Conservation (phyloP, 768 basidiomycete genomes). For the Flagelloscypha sp. region DNA sequence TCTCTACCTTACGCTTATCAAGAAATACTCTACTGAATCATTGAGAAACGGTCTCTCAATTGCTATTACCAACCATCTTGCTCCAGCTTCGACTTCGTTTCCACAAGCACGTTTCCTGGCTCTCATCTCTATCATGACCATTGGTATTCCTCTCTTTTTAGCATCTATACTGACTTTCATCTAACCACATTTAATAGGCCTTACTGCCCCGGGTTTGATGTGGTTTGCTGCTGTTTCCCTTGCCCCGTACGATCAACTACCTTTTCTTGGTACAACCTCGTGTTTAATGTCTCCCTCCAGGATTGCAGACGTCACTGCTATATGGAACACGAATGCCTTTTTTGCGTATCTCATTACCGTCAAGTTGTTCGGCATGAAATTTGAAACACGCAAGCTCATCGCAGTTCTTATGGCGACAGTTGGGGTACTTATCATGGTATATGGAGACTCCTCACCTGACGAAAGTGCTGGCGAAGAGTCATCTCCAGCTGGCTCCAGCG, state of each 20-base stretch:
- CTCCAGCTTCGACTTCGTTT: slow-evolving; percentile 22
- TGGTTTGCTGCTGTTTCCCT: slow-evolving; percentile 71
- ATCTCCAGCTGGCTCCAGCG: slow-evolving; percentile 8
- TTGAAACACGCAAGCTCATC: slow-evolving; percentile 55
- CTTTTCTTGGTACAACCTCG: background rate
- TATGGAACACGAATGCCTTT: slow-evolving; percentile 88
- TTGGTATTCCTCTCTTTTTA: slow-evolving; percentile 30
- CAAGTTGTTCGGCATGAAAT: slow-evolving; percentile 51
- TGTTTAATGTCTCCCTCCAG: slow-evolving; percentile 4
- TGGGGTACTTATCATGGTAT: slow-evolving; percentile 76
- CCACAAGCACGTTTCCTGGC: slow-evolving; percentile 27
- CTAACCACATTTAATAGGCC: no score
- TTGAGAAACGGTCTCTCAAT: slow-evolving; percentile 44
- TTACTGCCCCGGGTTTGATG: slow-evolving; percentile 56
- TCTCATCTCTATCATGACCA: slow-evolving; percentile 15
- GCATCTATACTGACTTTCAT: slow-evolving; percentile 36
- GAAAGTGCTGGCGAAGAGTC: slow-evolving; percentile 5
- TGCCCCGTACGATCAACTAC: slow-evolving; percentile 42
- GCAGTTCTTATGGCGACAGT: slow-evolving; percentile 75
- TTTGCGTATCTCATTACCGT: slow-evolving; percentile 87
- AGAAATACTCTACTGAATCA: slow-evolving; percentile 37
- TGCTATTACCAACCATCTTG: slow-evolving; percentile 41
- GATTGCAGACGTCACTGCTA: slow-evolving; percentile 27
- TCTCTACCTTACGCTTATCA: slow-evolving; percentile 46
- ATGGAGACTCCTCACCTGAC: slow-evolving; percentile 49